phyloP scores from a whole-genome alignment of 2,329 filamentous ascomycete species.

The Colletotrichum theobromicola region DNA sequence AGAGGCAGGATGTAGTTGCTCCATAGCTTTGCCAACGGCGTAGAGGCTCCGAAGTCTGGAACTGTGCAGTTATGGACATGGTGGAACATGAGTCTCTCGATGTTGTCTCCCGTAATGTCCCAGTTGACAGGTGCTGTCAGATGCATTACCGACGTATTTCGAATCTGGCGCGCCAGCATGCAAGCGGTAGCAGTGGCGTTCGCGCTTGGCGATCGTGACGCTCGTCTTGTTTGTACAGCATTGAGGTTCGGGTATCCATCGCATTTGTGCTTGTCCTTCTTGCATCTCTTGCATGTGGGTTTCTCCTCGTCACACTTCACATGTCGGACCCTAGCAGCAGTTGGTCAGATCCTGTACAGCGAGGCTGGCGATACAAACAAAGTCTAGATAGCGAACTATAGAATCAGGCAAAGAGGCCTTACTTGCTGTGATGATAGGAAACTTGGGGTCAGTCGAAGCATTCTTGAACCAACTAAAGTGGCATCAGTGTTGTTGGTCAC shows the following conservation, averaged over 20 bases:
- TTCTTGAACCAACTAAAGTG: background rate
- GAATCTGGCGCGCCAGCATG: background rate
- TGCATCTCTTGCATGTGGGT: constrained; percentile 19
- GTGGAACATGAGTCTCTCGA: constrained; percentile 13
- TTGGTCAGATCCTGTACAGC: background rate
- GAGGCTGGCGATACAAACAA: background rate
- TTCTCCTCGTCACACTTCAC: constrained; percentile 25
- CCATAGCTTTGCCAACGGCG: constrained; percentile 7
- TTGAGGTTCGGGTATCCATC: constrained; percentile 16
- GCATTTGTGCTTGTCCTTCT: constrained; percentile 10
- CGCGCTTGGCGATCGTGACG: background rate
- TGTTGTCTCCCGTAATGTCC: background rate
- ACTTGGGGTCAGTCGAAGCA: background rate
- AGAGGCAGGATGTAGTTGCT: constrained; percentile 14
- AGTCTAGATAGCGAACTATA: background rate
- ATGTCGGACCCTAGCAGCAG: constrained; percentile 5
- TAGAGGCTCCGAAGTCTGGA: background rate
- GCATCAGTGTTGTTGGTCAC: constrained; percentile 16
- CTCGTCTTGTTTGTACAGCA: background rate
- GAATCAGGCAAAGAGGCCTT: background rate
- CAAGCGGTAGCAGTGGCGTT: background rate
- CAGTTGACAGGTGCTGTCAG: constrained; percentile 4
- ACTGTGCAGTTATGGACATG: constrained; percentile 13
- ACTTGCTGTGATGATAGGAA: constrained; percentile 7
- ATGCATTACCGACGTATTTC: background rate